These are phyloP conservation scores for Mangifera indica DNA, from an alignment of 345 rosid species.

Conservation along the genomic window DNA sequence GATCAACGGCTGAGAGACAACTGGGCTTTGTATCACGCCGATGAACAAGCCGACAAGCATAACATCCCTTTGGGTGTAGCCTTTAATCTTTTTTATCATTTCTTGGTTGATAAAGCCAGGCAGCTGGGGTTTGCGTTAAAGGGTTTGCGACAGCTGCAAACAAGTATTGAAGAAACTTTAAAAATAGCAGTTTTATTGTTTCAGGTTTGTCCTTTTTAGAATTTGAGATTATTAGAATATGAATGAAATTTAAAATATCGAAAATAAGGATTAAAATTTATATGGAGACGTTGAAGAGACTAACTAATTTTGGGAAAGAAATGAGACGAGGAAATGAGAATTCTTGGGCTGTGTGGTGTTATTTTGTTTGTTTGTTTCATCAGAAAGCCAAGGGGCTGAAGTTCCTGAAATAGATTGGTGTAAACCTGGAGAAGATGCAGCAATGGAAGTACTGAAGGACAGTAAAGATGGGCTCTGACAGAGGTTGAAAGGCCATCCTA, in stretches of 20 bases:
- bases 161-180: constrained; percentile 43
- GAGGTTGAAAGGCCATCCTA: too few relatives aligned
- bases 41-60: constrained; percentile 70
- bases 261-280: constrained; percentile 18
- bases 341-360: too few relatives aligned
- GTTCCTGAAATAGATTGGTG: constrained; percentile 94
- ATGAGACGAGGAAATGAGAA: too few relatives aligned
- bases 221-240: constrained; percentile 6
- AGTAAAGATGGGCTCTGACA: too few relatives aligned
- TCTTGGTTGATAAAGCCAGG: constrained; percentile 78
- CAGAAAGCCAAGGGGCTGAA: too few relatives aligned
- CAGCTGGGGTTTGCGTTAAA: constrained; percentile 87
- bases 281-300: constrained; percentile 89
- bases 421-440: constrained; percentile 82
- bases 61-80: constrained; percentile 80
- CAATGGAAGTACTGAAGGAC: constrained; percentile 71
- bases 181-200: constrained; percentile 70
- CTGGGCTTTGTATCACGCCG: constrained; percentile 90
- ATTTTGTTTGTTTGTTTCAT: too few relatives aligned
- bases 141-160: constrained; percentile 68
- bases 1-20: constrained; percentile 88
- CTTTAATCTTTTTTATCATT: constrained; percentile 83
- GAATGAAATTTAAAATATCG: neutral
- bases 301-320: constrained; percentile 62
- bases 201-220: too few relatives aligned